These are phyloP conservation scores for Actinomucor elegans DNA, from an alignment of 371 early-diverging fungal species.

Conservation along the genomic window DNA sequence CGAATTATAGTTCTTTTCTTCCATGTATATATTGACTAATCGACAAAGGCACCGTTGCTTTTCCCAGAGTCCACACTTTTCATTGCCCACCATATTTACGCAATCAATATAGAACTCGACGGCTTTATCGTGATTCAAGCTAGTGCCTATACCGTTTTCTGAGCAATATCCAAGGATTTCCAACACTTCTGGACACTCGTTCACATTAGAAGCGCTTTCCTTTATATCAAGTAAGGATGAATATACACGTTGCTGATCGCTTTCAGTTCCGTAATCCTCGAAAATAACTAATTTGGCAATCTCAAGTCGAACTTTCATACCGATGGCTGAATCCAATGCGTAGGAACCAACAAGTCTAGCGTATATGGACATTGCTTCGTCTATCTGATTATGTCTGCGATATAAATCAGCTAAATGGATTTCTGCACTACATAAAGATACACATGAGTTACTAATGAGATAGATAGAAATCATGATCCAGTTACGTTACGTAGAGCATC, in stretches of 20 bases:
- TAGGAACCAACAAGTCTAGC: constrained; percentile 13
- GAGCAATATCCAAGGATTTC: constrained; percentile 21
- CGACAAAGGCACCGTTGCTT: constrained; percentile 30
- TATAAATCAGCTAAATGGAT: constrained; percentile 20
- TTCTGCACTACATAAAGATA: constrained; percentile 6
- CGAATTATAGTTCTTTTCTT: constrained; percentile 7
- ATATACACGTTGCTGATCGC: neutral
- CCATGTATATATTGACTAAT: constrained; percentile 22
- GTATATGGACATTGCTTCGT: constrained; percentile 21
- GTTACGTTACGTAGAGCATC: constrained; percentile 25
- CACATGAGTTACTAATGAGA: neutral
- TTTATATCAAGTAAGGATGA: neutral
- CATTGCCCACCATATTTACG: neutral
- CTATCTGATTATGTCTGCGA: neutral
- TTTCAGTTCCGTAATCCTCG: neutral
- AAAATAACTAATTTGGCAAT: neutral
- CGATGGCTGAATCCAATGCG: neutral
- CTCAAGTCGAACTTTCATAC: constrained; percentile 11
- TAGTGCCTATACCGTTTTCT: constrained; percentile 35
- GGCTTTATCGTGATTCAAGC: constrained; percentile 15
- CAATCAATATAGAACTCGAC: constrained; percentile 1
- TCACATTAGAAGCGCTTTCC: neutral
- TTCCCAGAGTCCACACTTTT: constrained; percentile 19
- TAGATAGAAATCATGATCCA: neutral
- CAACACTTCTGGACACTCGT: neutral